Evolutionary conservation across 306 rosid species (phyloP).

Genomic region (Alnus rubra): DNA sequence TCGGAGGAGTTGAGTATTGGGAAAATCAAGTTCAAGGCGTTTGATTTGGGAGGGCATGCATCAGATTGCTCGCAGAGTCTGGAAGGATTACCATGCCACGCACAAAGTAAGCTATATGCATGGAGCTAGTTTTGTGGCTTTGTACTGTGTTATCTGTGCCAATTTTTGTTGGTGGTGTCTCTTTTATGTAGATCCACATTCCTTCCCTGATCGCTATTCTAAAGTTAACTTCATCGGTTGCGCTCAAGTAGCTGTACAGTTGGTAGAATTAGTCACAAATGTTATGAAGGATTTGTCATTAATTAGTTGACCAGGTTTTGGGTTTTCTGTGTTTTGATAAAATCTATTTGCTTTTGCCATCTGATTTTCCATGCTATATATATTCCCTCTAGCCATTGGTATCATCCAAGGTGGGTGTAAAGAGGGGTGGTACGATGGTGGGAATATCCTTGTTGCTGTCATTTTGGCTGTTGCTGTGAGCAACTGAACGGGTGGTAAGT

Average conservation of each 20-base stretch:
- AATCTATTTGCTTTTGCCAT: background rate
- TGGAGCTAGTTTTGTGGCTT: background rate
- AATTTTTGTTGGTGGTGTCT: background rate
- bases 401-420: too few species aligned
- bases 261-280: background rate
- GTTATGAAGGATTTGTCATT: background rate
- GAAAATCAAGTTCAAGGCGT: constrained; percentile 45
- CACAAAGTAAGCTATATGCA: constrained; percentile 27
- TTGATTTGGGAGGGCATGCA: constrained; percentile 45
- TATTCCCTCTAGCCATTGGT: too few species aligned
- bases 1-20: constrained; percentile 55
- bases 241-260: background rate
- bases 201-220: too few species aligned
- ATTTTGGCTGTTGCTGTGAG: too few species aligned
- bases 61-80: constrained; percentile 51
- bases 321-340: too few species aligned
- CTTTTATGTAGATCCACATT: background rate
- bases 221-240: too few species aligned
- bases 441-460: too few species aligned
- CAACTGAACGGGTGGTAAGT: too few species aligned
- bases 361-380: too few species aligned
- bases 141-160: background rate
- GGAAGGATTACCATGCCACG: constrained; percentile 49
- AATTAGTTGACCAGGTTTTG: background rate
- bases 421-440: too few species aligned